A percentile compares a stretch with the other conserved stretches of the same genome.
phyloP scores from a whole-genome alignment of 441 rosid genomes.

The Viola pubescens region DNA sequence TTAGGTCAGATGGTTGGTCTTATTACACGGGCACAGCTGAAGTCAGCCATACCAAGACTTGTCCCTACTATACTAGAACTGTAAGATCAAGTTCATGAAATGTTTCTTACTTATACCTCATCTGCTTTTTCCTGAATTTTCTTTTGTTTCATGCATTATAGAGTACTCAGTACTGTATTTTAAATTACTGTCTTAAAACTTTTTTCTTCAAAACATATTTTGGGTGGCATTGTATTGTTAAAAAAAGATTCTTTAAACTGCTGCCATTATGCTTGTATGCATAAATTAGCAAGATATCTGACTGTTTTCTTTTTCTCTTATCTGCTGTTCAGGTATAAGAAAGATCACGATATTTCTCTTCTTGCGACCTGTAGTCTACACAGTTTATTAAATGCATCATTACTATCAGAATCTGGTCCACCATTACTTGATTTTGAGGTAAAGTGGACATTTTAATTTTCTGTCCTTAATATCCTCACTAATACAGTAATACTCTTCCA shows the following conservation, averaged over 20 bases:
- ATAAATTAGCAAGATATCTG: neutral
- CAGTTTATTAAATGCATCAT: constrained; percentile 67
- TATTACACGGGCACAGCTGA: constrained; percentile 70
- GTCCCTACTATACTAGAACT: constrained; percentile 83
- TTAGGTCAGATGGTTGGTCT: constrained; percentile 98
- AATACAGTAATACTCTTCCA: neutral
- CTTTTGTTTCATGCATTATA: constrained; percentile 1
- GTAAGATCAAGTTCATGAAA: constrained; percentile 40
- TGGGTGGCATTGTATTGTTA: too few relatives aligned
- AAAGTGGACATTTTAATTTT: constrained; percentile 2
- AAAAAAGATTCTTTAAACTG: too few relatives aligned
- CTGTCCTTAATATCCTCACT: constrained; percentile 3
- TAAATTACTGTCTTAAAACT: neutral
- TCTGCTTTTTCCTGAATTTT: neutral
- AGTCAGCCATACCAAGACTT: constrained; percentile 90
- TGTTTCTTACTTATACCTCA: constrained; percentile 3
- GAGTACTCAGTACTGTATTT: neutral
- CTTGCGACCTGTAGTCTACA: constrained; percentile 83
- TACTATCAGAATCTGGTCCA: constrained; percentile 89
- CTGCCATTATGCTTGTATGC: too few relatives aligned
- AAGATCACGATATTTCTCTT: constrained; percentile 72
- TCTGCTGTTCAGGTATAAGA: constrained; percentile 55
- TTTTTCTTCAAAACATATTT: neutral
- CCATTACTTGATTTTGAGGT: constrained; percentile 99
- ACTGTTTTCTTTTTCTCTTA: constrained; percentile 1